These are phyloP conservation scores for Tolypocladium endophyticum DNA, from an alignment of 2,329 filamentous ascomycete genomes.

Conservation along the genomic window DNA sequence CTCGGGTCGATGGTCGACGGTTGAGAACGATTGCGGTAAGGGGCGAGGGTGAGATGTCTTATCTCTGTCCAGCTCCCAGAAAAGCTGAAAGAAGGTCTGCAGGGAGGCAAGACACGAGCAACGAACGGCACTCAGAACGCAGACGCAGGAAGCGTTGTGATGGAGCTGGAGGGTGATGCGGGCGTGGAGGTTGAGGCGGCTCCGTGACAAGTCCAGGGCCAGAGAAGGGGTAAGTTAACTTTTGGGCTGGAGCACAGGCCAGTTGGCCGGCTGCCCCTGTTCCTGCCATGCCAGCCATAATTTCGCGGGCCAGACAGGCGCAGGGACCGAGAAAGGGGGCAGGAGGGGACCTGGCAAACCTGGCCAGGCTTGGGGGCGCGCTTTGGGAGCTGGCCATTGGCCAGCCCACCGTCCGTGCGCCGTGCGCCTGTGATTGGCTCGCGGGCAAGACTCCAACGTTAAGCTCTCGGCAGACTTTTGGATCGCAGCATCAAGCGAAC, in stretches of 20 bases:
- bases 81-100: conserved; percentile 17
- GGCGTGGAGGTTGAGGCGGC: conserved; percentile 3
- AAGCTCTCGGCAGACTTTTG: conserved; percentile 19
- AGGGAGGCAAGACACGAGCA: conserved; percentile 5
- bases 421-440: conserved; percentile 17
- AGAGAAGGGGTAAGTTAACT: conserved; percentile 25
- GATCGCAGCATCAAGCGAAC: conserved; percentile 3
- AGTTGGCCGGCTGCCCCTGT: conserved; percentile 1
- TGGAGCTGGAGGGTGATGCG: conserved; percentile 1
- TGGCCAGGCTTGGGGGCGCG: conserved; percentile 3
- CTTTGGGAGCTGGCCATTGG: conserved; percentile 19
- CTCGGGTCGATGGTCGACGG: conserved; percentile 3
- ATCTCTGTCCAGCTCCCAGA: conserved; percentile 23
- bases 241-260: conserved; percentile 15
- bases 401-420: conserved; percentile 14
- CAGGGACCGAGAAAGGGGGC: conserved; percentile 33
- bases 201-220: conserved; percentile 1
- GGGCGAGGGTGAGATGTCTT: conserved; percentile 14
- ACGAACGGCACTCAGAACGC: neutral
- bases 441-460: conserved; percentile 9
- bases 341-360: conserved; percentile 18
- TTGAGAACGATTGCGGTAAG: conserved; percentile 4
- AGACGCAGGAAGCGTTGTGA: conserved; percentile 3
- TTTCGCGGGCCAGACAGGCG: conserved; percentile 31
- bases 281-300: conserved; percentile 35